Conservation (phyloP, 768 basidiomycete genomes). For the Mycena vitilis region DNA sequence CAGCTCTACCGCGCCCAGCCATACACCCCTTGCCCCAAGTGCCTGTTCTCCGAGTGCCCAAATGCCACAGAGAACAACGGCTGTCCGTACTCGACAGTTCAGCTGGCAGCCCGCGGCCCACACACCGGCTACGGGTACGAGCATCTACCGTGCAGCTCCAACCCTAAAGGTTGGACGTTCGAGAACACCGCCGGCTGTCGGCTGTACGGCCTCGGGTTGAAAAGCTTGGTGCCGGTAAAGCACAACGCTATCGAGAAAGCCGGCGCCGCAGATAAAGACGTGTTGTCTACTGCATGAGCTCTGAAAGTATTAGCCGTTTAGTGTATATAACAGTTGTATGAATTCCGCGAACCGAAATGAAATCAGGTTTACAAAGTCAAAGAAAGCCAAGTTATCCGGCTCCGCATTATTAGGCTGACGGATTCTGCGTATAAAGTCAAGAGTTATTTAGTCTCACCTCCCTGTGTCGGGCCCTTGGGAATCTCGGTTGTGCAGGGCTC, state of each 20-base stretch:
- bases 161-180: conserved; percentile 23
- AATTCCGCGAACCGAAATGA: not conserved
- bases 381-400: not conserved
- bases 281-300: not conserved
- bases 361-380: not conserved
- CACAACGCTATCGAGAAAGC: not conserved
- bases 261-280: not conserved
- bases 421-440: not conserved
- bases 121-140: conserved; percentile 18
- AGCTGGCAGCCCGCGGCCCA: not conserved
- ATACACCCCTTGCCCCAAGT: not conserved
- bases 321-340: not conserved
- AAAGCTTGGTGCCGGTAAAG: not conserved
- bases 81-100: conserved; percentile 11
- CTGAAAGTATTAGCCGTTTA: not conserved
- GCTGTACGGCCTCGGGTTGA: conserved; percentile 16
- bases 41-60: conserved; percentile 14
- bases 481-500: too few species aligned
- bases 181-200: conserved; percentile 26
- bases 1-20: not conserved
- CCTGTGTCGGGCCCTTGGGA: too few species aligned
- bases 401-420: not conserved
- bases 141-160: conserved; percentile 12
- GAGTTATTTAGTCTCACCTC: too few species aligned
- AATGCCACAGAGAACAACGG: not conserved